phyloP scores from a whole-genome alignment of 805 yeast genomes.

The Dipodascus albidus region DNA sequence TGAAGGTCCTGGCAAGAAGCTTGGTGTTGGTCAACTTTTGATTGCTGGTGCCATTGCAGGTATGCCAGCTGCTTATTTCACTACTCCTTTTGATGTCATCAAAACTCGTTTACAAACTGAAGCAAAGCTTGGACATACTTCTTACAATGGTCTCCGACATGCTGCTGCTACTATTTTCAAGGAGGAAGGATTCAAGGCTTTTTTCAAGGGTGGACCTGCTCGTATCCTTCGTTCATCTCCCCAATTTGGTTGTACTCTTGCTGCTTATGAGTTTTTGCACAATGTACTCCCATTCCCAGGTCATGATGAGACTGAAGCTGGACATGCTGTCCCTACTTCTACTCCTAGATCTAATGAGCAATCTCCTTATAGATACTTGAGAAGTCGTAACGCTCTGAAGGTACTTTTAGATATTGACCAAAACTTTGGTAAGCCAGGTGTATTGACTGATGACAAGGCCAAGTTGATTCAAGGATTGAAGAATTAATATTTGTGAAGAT shows the following conservation, averaged over 20 bases:
- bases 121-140: conserved; percentile 62
- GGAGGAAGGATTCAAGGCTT: conserved; percentile 78
- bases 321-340: conserved; percentile 30
- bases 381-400: conserved; percentile 32
- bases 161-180: conserved; percentile 61
- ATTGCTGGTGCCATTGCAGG: conserved; percentile 92
- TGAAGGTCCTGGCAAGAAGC: conserved; percentile 64
- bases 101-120: conserved; percentile 90
- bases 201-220: conserved; percentile 95
- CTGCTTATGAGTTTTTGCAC: conserved; percentile 91
- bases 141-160: conserved; percentile 65
- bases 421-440: conserved; percentile 31
- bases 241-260: conserved; percentile 94
- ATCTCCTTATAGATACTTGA: conserved; percentile 27
- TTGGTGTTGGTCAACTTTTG: conserved; percentile 75
- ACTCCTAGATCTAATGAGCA: conserved; percentile 12
- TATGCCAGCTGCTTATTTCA: conserved; percentile 92
- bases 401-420: conserved; percentile 33
- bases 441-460: conserved; percentile 17
- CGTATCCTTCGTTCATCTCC: conserved; percentile 93
- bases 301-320: conserved; percentile 30
- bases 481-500: not conserved
- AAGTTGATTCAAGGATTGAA: conserved; percentile 14
- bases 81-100: conserved; percentile 95
- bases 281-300: conserved; percentile 56